Conservation (phyloP, 2,329 filamentous ascomycete genomes). For the Blastomyces percursus region DNA sequence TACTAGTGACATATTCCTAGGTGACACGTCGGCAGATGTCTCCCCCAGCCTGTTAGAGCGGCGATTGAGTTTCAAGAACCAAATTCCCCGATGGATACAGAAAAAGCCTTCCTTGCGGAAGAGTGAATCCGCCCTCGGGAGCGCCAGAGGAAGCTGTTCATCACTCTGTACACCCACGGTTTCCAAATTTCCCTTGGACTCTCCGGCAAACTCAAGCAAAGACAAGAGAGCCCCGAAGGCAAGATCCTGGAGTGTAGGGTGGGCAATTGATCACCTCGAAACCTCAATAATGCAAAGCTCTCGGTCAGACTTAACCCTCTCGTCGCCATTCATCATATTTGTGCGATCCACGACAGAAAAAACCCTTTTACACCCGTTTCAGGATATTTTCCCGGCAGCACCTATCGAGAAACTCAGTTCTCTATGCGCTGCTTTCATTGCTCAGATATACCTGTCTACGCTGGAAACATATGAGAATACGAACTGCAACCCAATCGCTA, state of each 20-base stretch:
- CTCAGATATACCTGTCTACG: conserved; percentile 28
- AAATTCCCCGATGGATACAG: conserved; percentile 1
- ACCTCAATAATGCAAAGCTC: conserved; percentile 28
- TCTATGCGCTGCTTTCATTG: conserved; percentile 29
- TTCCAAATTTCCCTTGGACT: not conserved
- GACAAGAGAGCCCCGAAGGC: conserved; percentile 22
- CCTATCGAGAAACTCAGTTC: conserved; percentile 26
- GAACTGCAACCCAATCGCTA: conserved; percentile 13
- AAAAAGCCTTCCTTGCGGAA: conserved; percentile 12
- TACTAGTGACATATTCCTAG: not conserved
- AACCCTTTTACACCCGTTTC: conserved; percentile 25
- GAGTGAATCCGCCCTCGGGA: conserved; percentile 12
- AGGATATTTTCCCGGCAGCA: conserved; percentile 27
- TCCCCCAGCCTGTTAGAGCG: not conserved
- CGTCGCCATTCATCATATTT: conserved; percentile 31
- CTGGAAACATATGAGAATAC: conserved; percentile 20
- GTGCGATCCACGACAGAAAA: conserved; percentile 29
- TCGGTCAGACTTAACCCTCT: conserved; percentile 26
- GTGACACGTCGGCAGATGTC: not conserved
- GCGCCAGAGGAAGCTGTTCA: not conserved
- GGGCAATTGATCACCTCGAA: conserved; percentile 31
- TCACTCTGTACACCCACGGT: not conserved
- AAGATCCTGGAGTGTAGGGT: conserved; percentile 31
- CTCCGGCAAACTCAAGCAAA: conserved; percentile 13
- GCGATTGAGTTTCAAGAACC: not conserved